phyloP scores from a whole-genome alignment of 306 rosid genomes.

The Betula pendula region DNA sequence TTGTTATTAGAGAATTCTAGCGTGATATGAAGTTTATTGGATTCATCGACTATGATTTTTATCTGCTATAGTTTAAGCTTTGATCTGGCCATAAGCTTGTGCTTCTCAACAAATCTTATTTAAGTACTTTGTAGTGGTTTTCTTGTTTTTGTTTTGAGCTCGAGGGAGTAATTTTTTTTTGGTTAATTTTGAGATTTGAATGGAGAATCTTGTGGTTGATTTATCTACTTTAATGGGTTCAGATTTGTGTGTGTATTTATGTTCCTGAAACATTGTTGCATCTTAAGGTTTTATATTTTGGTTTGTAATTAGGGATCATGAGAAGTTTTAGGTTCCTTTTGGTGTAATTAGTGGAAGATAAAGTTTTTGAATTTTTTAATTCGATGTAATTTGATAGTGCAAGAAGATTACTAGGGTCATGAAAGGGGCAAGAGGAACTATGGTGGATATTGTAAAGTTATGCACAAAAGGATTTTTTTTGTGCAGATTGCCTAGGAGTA shows the following conservation, averaged over 20 bases:
- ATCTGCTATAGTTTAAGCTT: background rate
- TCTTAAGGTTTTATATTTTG: background rate
- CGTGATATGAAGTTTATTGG: conserved; percentile 10
- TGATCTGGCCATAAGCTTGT: background rate
- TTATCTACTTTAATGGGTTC: background rate
- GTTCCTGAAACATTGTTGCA: no score
- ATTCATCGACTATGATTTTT: background rate
- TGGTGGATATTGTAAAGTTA: background rate
- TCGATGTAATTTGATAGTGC: background rate
- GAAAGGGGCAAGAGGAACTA: background rate
- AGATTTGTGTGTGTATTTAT: background rate
- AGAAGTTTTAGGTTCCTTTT: background rate
- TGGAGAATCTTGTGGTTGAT: background rate
- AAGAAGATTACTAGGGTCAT: background rate
- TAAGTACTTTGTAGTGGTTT: background rate
- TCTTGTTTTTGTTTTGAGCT: background rate
- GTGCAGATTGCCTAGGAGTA: background rate
- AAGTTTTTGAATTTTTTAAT: background rate
- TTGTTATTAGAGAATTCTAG: background rate
- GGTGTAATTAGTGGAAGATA: background rate
- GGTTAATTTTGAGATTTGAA: background rate
- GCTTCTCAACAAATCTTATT: conserved; percentile 1
- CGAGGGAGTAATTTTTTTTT: background rate
- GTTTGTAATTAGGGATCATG: background rate
- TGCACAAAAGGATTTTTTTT: background rate